A percentile compares a stretch with the other conserved stretches of the same genome.
Evolutionary conservation across 192 early-diverging fungal genomes (phyloP).

Genomic region (Backusella sp.): DNA sequence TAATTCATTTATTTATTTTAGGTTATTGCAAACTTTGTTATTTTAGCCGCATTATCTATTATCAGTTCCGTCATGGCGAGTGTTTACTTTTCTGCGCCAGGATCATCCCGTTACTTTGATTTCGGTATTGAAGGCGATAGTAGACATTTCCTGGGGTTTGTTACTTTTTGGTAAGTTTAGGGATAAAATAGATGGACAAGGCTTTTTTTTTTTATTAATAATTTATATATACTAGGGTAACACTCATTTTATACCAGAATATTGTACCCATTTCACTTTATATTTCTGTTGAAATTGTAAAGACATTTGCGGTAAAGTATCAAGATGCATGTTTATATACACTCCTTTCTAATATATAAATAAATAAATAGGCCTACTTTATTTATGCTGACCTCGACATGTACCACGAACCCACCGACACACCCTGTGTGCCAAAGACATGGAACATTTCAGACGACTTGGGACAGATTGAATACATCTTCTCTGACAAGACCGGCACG

Average conservation of each 20-base stretch:
- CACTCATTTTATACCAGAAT: constrained; percentile 92
- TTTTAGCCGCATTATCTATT: constrained; percentile 74
- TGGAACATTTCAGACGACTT: constrained; percentile 96
- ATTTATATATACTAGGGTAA: constrained; percentile 51
- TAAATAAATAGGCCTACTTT: constrained; percentile 71
- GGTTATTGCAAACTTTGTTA: constrained; percentile 77
- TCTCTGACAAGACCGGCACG: constrained; percentile 97
- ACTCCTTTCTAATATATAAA: not conserved
- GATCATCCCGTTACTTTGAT: constrained; percentile 53
- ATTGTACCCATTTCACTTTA: constrained; percentile 96
- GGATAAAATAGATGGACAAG: not conserved
- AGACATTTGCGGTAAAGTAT: constrained; percentile 70
- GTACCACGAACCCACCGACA: constrained; percentile 78
- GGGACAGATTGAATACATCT: constrained; percentile 95
- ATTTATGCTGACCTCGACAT: constrained; percentile 91
- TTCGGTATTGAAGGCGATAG: constrained; percentile 48
- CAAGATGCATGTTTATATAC: not conserved
- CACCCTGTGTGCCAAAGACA: constrained; percentile 77
- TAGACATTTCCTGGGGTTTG: constrained; percentile 56
- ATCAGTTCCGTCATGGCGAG: constrained; percentile 66
- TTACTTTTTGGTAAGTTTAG: constrained; percentile 65
- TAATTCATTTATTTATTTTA: constrained; percentile 24
- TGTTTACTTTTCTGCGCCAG: constrained; percentile 56
- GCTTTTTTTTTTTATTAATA: not conserved
- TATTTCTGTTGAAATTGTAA: constrained; percentile 91